Evolutionary conservation across 768 basidiomycete species (phyloP), one percentile per base, ranked within the genome.

Genomic region (Naganishia vaughanmartiniae): DNA sequence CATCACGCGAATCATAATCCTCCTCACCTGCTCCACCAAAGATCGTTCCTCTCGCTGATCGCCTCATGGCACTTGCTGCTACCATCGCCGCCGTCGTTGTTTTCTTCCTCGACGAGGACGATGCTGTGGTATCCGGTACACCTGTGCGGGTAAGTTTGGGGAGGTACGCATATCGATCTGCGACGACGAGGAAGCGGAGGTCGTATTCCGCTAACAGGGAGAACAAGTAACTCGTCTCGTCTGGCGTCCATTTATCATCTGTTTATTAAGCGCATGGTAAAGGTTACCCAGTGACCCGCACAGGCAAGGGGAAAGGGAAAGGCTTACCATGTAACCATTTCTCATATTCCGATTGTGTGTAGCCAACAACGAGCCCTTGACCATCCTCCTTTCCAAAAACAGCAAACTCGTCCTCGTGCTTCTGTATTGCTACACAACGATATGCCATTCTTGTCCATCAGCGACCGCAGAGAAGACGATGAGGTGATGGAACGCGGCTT

Each of bases 181-280:
- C 84, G 15, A 94, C 87, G 73, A 98, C 85, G 78, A 91, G 89
- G 87, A 94, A 98, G 54, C 95, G 86, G 14, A 87, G 84, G 79
- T 97, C 94, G 74, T 90, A 98, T 65, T 90, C 88, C 60, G 86
- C 85, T 11, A 90, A 88, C 11, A 95, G 80, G 3, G 83, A 83
- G 81, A 98, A 95, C 0, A 99, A 85, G 77, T 97, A 92, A 78
- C 92, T 90, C 0, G 96, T 97, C 81, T 97, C 93, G 74, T 93
- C 91, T 75, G 89, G 90, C 7, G 90, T 86, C 96, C 96, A 98
- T 71, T 89, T 89, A 12, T 83, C 83, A 75, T 94, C 95, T 89
- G 63, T 58, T 46, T 4, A 5, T 0, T 19, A 53, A 6, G n/a
- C 15, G 45, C 45, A 46, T 15, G 60, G 19, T 9, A 26, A 45